Evolutionary conservation across 2,329 filamentous ascomycete genomes (phyloP).

Genomic region (Diplodia mutila): DNA sequence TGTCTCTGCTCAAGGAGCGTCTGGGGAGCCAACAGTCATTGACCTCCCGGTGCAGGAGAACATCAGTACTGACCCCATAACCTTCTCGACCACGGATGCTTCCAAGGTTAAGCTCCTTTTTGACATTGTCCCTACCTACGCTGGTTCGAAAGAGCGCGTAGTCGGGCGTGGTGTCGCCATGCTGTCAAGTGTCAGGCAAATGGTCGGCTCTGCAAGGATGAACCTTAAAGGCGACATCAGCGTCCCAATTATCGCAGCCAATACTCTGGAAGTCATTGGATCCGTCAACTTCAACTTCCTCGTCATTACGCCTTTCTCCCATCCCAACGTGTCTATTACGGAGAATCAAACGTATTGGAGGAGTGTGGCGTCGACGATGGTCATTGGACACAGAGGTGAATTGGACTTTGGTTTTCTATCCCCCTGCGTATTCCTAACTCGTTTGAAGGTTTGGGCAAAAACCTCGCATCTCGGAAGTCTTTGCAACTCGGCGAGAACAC

Average conservation of each 20-base stretch:
- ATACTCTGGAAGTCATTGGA: slow-evolving; percentile 85
- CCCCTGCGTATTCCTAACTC: slow-evolving; percentile 31
- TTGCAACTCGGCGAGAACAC: slow-evolving; percentile 97
- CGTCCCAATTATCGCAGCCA: slow-evolving; percentile 84
- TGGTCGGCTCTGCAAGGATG: slow-evolving; percentile 82
- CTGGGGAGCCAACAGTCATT: slow-evolving; percentile 84
- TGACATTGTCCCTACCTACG: slow-evolving; percentile 94
- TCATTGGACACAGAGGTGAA: slow-evolving; percentile 66
- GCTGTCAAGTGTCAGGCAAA: slow-evolving; percentile 82
- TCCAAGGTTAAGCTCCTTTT: slow-evolving; percentile 87
- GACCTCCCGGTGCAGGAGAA: slow-evolving; percentile 94
- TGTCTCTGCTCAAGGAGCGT: slow-evolving; percentile 81
- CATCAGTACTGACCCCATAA: slow-evolving; percentile 88
- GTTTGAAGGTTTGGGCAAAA: slow-evolving; percentile 83
- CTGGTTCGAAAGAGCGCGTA: slow-evolving; percentile 76
- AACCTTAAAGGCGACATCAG: slow-evolving; percentile 90
- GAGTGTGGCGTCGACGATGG: slow-evolving; percentile 85
- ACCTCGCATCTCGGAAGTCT: slow-evolving; percentile 78
- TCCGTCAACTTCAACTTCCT: slow-evolving; percentile 96
- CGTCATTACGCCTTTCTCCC: slow-evolving; percentile 89
- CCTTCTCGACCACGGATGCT: slow-evolving; percentile 79
- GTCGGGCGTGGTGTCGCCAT: slow-evolving; percentile 88
- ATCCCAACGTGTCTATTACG: slow-evolving; percentile 91
- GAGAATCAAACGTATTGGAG: slow-evolving; percentile 96
- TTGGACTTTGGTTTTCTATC: slow-evolving; percentile 24